These are phyloP conservation scores for Globisporangium paddicum DNA, from an alignment of 352 stramenopile species.

Conservation along the genomic window DNA sequence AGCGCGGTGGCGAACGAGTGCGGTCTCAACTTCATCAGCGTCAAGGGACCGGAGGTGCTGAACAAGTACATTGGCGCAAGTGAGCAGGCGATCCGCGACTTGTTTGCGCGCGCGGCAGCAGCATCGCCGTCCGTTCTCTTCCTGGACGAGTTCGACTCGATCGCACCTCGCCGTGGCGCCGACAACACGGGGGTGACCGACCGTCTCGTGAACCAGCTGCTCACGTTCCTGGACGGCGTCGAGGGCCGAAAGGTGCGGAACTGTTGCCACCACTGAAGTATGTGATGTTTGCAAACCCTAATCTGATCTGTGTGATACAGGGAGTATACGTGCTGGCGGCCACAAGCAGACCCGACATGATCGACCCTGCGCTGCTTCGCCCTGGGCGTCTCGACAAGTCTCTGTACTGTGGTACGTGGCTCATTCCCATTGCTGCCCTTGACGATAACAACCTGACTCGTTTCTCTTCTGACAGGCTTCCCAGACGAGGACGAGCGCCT, in stretches of 20 bases:
- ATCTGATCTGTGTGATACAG: too few species aligned
- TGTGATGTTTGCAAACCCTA: too few species aligned
- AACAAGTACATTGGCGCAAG: constrained; percentile 91
- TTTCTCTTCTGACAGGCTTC: constrained; percentile 80
- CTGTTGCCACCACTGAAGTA: too few species aligned
- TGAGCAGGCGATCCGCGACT: constrained; percentile 85
- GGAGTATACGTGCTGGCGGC: constrained; percentile 94
- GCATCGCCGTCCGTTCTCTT: constrained; percentile 81
- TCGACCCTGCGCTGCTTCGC: constrained; percentile 93
- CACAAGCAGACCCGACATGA: constrained; percentile 96
- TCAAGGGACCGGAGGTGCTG: constrained; percentile 88
- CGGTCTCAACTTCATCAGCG: constrained; percentile 87
- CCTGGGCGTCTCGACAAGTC: constrained; percentile 95
- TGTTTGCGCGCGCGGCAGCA: constrained; percentile 74
- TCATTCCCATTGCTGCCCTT: not conserved
- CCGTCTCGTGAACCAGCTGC: constrained; percentile 96
- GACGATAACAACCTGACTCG: too few species aligned
- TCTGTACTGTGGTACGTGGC: constrained; percentile 76
- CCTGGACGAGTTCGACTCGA: constrained; percentile 93
- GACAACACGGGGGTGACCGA: constrained; percentile 96
- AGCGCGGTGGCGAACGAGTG: constrained; percentile 85
- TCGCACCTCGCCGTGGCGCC: constrained; percentile 91
- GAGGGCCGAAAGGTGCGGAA: constrained; percentile 87
- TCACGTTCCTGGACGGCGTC: constrained; percentile 97
- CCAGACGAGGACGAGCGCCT: constrained; percentile 73